Base-by-base conservation (phyloP, 495 filamentous ascomycete species). In the Penicillium desertorum region DNA sequence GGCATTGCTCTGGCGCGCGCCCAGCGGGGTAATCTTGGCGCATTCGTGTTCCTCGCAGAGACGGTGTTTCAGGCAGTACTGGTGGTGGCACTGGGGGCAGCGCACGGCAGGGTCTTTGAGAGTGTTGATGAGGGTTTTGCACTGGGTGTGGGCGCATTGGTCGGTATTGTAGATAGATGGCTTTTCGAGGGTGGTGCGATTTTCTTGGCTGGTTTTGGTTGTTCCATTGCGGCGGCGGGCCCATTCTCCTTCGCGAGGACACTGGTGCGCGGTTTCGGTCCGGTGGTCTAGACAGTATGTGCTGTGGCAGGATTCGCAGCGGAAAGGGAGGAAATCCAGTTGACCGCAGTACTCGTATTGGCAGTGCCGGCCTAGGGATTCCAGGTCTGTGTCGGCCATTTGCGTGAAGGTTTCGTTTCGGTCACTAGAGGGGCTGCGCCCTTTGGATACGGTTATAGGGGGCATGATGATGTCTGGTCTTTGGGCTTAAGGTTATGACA, bases 251-350 rank as follows among this genome's bases (percentile, higher is more conserved):
- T 83, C 87, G 53, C 88, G 83, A 16, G 87, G 61, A 71, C 94
- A 98, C 63, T 81, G 79, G 78, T 98, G 94, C 0, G 88, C 76
- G 47, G 83, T 82, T 74, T 97, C 93, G 66, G 85, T 88, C 52
- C 94, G 90, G 81, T 98, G 94, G 69, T 97, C 91, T 67, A 95
- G 88, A 71, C 94, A 98, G 81, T 85, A 98, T 46, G 87, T 95
- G 45, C 86, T 81, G 64, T 75, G 77, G 66, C 94, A 98, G 69
- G 87, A 92, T 73, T 94, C 88, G 80, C 94, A 98, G 62, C 84
- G 81, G 77, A 97, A 98, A 39, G 94, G 94, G 11, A 98, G 87
- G 77, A 98, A 98, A 76, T 98, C 95, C 45, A 98, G 89, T 66
- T 89, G 87, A 69, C 92, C 86, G 82, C 94, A 98, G 81, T 90